A percentile compares a stretch with the other conserved stretches of the same genome.
phyloP scores from a whole-genome alignment of 805 yeast genomes.

The Yarrowia sp. region DNA sequence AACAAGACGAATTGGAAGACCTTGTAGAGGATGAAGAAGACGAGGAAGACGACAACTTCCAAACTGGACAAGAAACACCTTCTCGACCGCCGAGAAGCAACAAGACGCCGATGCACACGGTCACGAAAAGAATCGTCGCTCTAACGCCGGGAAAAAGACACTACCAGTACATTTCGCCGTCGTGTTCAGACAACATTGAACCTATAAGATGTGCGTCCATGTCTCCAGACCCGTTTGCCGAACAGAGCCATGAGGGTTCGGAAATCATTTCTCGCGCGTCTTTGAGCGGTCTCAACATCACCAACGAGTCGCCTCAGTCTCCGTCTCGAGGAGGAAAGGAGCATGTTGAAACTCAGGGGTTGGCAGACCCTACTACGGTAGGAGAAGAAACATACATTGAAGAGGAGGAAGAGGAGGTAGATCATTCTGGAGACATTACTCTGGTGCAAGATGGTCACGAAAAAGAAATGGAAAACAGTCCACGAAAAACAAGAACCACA shows the following conservation, averaged over 20 bases:
- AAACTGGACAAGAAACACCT: background rate
- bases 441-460: background rate
- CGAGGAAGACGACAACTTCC: background rate
- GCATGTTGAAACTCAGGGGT: too few relatives aligned
- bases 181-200: slow-evolving; percentile 16
- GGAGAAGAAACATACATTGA: background rate
- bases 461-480: background rate
- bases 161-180: slow-evolving; percentile 23
- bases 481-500: too few relatives aligned
- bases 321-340: background rate
- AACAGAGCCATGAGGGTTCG: background rate
- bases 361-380: background rate
- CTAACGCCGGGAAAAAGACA: slow-evolving; percentile 12
- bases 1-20: background rate
- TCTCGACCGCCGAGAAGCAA: slow-evolving; percentile 1
- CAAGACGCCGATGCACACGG: slow-evolving; percentile 13
- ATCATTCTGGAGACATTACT: background rate
- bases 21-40: background rate
- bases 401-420: too few relatives aligned
- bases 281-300: slow-evolving; percentile 1
- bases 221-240: slow-evolving; percentile 18
- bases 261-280: background rate
- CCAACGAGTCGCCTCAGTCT: slow-evolving; percentile 14
- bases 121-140: slow-evolving; percentile 18
- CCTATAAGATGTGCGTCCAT: slow-evolving; percentile 15